Percentiles rank a stretch among this genome's conserved stretches.
Conservation (phyloP, 2,329 filamentous ascomycete species). For the Akanthomyces muscarius region DNA sequence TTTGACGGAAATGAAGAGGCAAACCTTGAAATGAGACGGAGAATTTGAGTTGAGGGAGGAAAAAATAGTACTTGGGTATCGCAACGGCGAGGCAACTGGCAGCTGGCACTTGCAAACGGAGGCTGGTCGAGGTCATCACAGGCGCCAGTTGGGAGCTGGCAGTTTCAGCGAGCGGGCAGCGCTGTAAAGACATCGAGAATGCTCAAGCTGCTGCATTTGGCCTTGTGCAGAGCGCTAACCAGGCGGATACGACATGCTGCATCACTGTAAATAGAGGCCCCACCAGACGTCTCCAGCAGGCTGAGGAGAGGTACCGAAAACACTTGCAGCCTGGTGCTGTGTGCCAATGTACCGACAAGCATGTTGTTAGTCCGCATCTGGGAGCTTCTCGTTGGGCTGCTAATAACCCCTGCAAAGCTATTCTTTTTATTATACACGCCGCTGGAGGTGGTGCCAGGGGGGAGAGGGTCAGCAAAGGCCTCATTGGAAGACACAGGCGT, state of each 20-base stretch:
- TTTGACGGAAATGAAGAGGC: background rate
- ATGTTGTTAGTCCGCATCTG: background rate
- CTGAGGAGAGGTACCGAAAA: background rate
- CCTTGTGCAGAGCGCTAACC: background rate
- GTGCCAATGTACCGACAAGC: background rate
- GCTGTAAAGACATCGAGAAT: background rate
- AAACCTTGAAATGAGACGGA: background rate
- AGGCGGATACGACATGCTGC: background rate
- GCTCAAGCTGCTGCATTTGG: background rate
- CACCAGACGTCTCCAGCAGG: background rate
- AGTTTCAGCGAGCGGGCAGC: background rate
- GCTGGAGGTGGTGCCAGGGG: background rate
- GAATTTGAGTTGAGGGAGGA: background rate
- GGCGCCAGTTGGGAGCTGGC: background rate
- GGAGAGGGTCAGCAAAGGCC: conserved; percentile 13
- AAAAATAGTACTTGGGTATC: background rate
- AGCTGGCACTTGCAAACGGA: background rate
- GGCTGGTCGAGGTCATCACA: background rate
- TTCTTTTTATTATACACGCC: background rate
- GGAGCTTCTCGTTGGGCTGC: background rate
- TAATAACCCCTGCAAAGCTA: conserved; percentile 7
- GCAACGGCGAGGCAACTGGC: background rate
- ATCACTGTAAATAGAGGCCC: background rate
- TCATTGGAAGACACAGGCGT: conserved; percentile 7
- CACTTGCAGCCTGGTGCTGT: background rate